Percentiles rank a stretch among this genome's conserved stretches.
Conservation (phyloP, 2,329 filamentous ascomycete genomes). For the Tolypocladium tropicale region DNA sequence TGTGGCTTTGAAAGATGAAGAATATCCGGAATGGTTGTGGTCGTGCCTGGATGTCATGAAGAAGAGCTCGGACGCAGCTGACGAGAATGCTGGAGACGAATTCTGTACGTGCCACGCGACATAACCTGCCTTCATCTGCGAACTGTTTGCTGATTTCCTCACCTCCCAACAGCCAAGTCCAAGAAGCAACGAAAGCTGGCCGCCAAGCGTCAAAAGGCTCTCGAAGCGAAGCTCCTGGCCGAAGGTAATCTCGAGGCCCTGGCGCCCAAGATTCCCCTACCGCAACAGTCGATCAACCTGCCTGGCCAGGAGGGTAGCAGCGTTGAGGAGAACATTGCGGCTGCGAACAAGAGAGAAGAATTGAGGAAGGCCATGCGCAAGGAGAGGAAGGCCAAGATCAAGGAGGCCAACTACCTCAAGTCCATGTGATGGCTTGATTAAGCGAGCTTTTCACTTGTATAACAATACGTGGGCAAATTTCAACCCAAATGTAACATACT, state of each 20-base stretch:
- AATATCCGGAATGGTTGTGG: conserved; percentile 80
- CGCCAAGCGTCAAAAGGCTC: conserved; percentile 48
- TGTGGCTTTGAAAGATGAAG: conserved; percentile 60
- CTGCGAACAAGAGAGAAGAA: conserved; percentile 44
- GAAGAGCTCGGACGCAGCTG: conserved; percentile 37
- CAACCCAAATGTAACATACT: conserved; percentile 16
- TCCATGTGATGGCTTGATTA: conserved; percentile 45
- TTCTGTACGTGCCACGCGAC: conserved; percentile 56
- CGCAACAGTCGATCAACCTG: conserved; percentile 70
- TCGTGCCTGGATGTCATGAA: conserved; percentile 53
- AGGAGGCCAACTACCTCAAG: conserved; percentile 80
- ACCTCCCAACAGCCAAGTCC: conserved; percentile 62
- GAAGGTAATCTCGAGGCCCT: conserved; percentile 57
- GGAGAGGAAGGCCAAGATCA: conserved; percentile 66
- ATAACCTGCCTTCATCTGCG: background rate
- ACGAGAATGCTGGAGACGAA: conserved; percentile 55
- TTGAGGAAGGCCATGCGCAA: conserved; percentile 62
- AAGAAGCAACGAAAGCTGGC: conserved; percentile 70
- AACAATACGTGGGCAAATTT: conserved; percentile 11
- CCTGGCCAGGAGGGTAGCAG: conserved; percentile 36
- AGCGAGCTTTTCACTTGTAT: conserved; percentile 9
- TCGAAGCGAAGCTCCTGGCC: conserved; percentile 50
- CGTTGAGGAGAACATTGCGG: conserved; percentile 34
- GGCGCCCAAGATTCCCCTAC: conserved; percentile 60
- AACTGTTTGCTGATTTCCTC: background rate